Percentiles rank a stretch among this genome's conserved stretches.
phyloP scores from a whole-genome alignment of 192 early-diverging fungal species.

The Gonapodya sp. region DNA sequence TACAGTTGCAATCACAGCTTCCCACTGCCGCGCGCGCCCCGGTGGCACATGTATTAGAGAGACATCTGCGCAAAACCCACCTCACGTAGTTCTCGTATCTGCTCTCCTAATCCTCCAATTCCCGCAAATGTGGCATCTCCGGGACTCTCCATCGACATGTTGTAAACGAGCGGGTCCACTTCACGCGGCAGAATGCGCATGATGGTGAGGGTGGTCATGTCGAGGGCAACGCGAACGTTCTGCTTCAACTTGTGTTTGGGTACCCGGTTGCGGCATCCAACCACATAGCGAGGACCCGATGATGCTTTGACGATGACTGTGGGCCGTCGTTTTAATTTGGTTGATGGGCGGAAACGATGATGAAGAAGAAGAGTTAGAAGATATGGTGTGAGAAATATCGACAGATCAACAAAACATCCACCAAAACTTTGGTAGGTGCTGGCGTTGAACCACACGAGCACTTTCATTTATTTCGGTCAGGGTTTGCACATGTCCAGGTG shows the following conservation, averaged over 20 bases:
- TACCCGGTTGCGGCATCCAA: constrained; percentile 89
- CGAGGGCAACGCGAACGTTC: constrained; percentile 94
- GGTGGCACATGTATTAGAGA: neutral
- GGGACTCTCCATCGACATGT: constrained; percentile 97
- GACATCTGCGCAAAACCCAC: constrained; percentile 34
- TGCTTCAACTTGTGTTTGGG: constrained; percentile 92
- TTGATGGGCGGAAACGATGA: too few relatives aligned
- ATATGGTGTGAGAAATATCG: too few relatives aligned
- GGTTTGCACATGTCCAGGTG: too few relatives aligned
- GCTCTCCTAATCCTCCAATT: constrained; percentile 89
- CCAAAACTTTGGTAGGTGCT: too few relatives aligned
- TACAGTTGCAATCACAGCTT: neutral
- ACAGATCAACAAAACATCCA: too few relatives aligned
- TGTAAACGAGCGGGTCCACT: constrained; percentile 98
- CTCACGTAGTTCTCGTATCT: constrained; percentile 96
- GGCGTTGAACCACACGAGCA: too few relatives aligned
- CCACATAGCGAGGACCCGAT: constrained; percentile 93
- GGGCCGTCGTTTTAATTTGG: too few relatives aligned
- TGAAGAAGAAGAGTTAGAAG: too few relatives aligned
- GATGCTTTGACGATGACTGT: constrained; percentile 95
- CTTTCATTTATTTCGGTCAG: too few relatives aligned
- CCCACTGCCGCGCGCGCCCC: neutral
- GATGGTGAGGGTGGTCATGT: constrained; percentile 99
- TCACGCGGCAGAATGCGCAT: constrained; percentile 98
- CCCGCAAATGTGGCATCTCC: constrained; percentile 92